Evolutionary conservation across 176 grass and related monocot genomes (phyloP), one percentile per base, ranked within the genome.

Genomic region (Juncus inflexus): DNA sequence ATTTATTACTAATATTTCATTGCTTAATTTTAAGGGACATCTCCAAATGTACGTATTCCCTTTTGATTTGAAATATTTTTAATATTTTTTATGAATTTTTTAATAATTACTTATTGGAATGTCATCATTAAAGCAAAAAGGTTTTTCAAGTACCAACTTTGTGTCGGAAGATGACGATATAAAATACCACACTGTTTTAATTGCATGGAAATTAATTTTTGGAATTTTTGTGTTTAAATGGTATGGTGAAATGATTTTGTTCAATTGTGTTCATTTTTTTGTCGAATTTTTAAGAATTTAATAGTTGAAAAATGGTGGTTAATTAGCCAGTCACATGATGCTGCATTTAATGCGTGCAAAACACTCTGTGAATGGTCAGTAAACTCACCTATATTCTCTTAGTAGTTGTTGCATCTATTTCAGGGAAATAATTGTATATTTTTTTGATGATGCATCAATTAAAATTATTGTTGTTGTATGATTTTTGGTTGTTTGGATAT

Each of bases 61-160:
- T 50, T 62, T 47, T 71, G 42, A 11, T 43, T 2, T 3, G 1
- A 56, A 42, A 35, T 52, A 5, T 12, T 6, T 35, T 2, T 7
- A 41, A 15, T 28, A 28, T 9, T n/a, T 42, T 13, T 14, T 63
- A 9, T n/a, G 55, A 2, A 4, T n/a, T 41, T 74, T 56, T 7
- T 53, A 42, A 7, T 2, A 38, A 4, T 3, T 57, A 62, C 7
- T 74, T n/a, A 10, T 62, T 9, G 5, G 42, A 35, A n/a, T 64
- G 86, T 86, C 90, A 90, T 95, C 83, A 79, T 81, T 95, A 90
- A 90, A 95, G 86, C 90, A 95, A 90, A 84, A 79, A 95, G 86
- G 90, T 71, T 35, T 68, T 40, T 40, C 63, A 11, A 56, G 61
- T 95, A 53, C 83, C 77, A 75, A 84, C 74, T 95, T 90, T 95